Evolutionary conservation across 306 rosid species (phyloP), one percentile per base, ranked within the genome.

Genomic region (Hylodesmum podocarpum): DNA sequence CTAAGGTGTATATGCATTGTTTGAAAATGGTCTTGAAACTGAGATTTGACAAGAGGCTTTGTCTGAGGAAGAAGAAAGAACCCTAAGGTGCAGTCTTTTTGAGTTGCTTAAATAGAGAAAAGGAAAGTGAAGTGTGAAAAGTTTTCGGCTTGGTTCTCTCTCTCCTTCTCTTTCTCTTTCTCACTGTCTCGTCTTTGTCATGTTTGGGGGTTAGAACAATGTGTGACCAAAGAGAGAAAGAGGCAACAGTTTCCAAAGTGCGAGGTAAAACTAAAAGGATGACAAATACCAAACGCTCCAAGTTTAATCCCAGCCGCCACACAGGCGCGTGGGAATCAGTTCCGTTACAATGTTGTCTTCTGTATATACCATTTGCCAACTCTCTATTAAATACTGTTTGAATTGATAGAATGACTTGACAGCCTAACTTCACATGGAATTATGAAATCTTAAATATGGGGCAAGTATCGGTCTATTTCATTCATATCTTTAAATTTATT

Each of bases 71-170:
- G 49, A 57, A 50, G 71, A 70, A 25, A 41, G 66, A 84, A 80
- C 83, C 89, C 87, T 79, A 79, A 72, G 79, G 24, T 69, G 67
- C 49, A 50, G 70, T 64, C 79, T 59, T 82, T 76, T 25, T 37
- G 39, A 65, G 75, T 2, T 33, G 41, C 72, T 55, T 43, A 53
- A 51, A 65, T 16, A 29, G 41, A 18, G 74, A 70, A 81, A 44
- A 76, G 81, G 80, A 84, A 87, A 85, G 87, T 65, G 84, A 80
- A 79, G 69, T 44, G 80, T 81, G 76, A 41, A 40, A 1, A 37
- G 77, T 62, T 49, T 70, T 51, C 28, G 49, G 40, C 59, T 31
- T 41, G 69, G 24, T 34, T 40, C 10, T 25, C 7, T 29, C 59
- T 28, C 66, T n/a, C n/a, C n/a, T n/a, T 25, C 7, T 29, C 59